Percentiles rank a stretch among this genome's conserved stretches.
Conservation (phyloP, 2,329 filamentous ascomycete species). For the Fusarium mundagurra region DNA sequence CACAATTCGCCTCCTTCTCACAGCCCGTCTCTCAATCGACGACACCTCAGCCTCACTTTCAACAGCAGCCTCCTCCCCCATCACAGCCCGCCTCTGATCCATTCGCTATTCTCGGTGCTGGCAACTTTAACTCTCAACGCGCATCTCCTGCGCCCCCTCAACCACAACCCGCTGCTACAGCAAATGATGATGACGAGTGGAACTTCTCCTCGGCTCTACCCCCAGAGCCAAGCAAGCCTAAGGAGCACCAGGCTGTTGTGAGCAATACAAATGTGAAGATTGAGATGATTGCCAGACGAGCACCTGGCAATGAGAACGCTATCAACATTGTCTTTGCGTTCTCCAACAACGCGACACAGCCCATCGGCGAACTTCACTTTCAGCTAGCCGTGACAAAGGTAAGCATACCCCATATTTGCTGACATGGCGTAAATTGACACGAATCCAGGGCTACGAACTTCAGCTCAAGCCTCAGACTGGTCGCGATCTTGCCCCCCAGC, state of each 20-base stretch:
- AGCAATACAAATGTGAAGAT: slow-evolving; percentile 77
- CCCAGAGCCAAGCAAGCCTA: slow-evolving; percentile 63
- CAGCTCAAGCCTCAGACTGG: slow-evolving; percentile 87
- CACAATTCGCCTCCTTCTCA: slow-evolving; percentile 66
- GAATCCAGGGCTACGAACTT: slow-evolving; percentile 76
- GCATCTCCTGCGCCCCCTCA: slow-evolving; percentile 41
- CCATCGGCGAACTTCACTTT: slow-evolving; percentile 84
- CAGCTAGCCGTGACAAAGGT: slow-evolving; percentile 95
- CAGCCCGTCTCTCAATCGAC: slow-evolving; percentile 61
- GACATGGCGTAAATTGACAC: not conserved
- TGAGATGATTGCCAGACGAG: slow-evolving; percentile 75
- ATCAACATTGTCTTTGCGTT: slow-evolving; percentile 82
- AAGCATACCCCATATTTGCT: slow-evolving; percentile 19
- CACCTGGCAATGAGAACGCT: slow-evolving; percentile 60
- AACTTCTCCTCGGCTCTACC: slow-evolving; percentile 90
- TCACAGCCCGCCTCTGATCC: slow-evolving; percentile 58
- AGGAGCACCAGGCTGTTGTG: slow-evolving; percentile 72
- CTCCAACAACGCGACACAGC: slow-evolving; percentile 79
- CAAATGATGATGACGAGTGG: slow-evolving; percentile 88
- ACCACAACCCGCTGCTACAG: slow-evolving; percentile 42
- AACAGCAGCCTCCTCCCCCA: slow-evolving; percentile 59
- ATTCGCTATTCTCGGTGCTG: slow-evolving; percentile 59
- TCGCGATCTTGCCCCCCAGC: slow-evolving; percentile 77
- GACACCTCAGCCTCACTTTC: slow-evolving; percentile 62
- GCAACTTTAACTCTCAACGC: slow-evolving; percentile 39